Conservation (phyloP, 2,329 filamentous ascomycete species). For the Chrysoporthe cubensis region DNA sequence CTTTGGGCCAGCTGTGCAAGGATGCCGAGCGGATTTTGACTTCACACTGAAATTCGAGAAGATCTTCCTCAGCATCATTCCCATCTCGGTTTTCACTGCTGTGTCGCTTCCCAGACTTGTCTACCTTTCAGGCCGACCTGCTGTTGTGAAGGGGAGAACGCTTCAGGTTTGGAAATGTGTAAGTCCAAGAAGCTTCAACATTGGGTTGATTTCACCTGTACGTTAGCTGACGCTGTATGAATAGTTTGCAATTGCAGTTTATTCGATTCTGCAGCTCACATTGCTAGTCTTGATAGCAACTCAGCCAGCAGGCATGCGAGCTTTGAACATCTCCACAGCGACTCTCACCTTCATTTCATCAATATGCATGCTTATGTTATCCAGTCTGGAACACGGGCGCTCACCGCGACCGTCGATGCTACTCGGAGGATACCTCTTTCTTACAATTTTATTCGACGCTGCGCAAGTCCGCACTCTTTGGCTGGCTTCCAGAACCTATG, state of each 20-base stretch:
- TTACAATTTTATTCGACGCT: constrained; percentile 50
- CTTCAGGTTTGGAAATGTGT: constrained; percentile 34
- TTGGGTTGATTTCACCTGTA: background rate
- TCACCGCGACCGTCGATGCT: constrained; percentile 47
- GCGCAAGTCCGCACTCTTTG: constrained; percentile 48
- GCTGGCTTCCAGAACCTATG: constrained; percentile 33
- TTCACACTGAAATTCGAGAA: constrained; percentile 55
- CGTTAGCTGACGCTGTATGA: background rate
- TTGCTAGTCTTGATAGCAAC: constrained; percentile 38
- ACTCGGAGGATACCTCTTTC: constrained; percentile 45
- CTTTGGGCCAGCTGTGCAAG: constrained; percentile 14
- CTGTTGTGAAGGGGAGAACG: constrained; percentile 38
- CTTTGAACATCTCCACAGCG: constrained; percentile 26
- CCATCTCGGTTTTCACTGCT: constrained; percentile 44
- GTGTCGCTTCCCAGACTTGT: constrained; percentile 39
- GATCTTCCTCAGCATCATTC: constrained; percentile 50
- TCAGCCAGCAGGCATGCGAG: constrained; percentile 28
- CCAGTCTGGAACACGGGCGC: constrained; percentile 37
- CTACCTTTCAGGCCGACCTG: constrained; percentile 37
- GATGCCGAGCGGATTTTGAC: constrained; percentile 49
- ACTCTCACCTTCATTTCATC: constrained; percentile 33
- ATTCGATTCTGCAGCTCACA: constrained; percentile 38
- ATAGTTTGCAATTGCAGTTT: constrained; percentile 31
- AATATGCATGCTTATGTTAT: constrained; percentile 38
- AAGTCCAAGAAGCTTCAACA: constrained; percentile 20